A percentile compares a stretch with the other conserved stretches of the same genome.
Evolutionary conservation across 139 green algal species (phyloP).

Genomic region (Micromonas pusilla): DNA sequence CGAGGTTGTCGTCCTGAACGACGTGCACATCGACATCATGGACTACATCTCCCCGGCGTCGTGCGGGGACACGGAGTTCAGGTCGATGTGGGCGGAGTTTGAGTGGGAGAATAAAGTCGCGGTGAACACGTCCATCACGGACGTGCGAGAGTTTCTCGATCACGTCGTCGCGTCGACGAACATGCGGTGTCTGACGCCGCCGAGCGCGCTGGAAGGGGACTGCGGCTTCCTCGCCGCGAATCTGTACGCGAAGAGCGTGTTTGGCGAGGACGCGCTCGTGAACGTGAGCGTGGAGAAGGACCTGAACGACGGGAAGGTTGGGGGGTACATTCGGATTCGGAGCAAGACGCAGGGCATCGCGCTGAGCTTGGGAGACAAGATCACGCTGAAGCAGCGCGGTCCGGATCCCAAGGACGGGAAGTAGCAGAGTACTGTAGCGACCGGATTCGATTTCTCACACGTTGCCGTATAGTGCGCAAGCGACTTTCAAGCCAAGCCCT

Average conservation of each 20-base stretch:
- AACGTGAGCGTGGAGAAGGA: slow-evolving; percentile 93
- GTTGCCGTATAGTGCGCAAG: too few species aligned
- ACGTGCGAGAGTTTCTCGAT: slow-evolving; percentile 79
- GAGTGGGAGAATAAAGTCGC: slow-evolving; percentile 99
- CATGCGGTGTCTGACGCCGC: slow-evolving; percentile 92
- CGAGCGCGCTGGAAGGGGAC: slow-evolving; percentile 73
- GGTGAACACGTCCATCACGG: slow-evolving; percentile 86
- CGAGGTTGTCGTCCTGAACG: slow-evolving; percentile 90
- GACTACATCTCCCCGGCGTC: slow-evolving; percentile 94
- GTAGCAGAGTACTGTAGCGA: not conserved
- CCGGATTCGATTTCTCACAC: not conserved
- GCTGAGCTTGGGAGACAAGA: slow-evolving; percentile 93
- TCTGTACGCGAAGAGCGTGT: slow-evolving; percentile 94
- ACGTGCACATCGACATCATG: slow-evolving; percentile 99
- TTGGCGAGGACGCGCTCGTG: slow-evolving; percentile 96
- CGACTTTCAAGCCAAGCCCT: too few species aligned
- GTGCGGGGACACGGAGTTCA: slow-evolving; percentile 80
- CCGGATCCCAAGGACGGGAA: not conserved
- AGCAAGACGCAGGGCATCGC: slow-evolving; percentile 87
- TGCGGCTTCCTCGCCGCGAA: slow-evolving; percentile 95
- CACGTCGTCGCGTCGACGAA: slow-evolving; percentile 94
- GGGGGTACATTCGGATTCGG: slow-evolving; percentile 92
- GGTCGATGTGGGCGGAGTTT: slow-evolving; percentile 98
- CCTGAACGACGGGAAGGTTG: slow-evolving; percentile 66
- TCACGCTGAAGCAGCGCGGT: slow-evolving; percentile 95